Percentiles rank a stretch among this genome's conserved stretches.
These are phyloP conservation scores for Shiraia sp. DNA, from an alignment of 2,329 filamentous ascomycete genomes.

Conservation along the genomic window DNA sequence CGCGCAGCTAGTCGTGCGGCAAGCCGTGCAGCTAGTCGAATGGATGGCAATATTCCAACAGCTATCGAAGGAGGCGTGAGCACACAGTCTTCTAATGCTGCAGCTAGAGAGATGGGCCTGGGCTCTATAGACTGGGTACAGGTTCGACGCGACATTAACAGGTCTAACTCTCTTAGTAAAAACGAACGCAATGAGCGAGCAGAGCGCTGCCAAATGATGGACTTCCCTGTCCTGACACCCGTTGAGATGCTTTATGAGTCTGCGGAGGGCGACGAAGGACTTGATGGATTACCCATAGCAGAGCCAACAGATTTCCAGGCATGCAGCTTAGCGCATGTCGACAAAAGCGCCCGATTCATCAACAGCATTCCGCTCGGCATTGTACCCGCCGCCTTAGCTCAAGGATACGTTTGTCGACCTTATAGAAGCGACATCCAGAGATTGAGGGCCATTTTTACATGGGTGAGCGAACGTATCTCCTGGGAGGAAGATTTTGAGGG, in stretches of 20 bases:
- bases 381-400: slow-evolving; percentile 80
- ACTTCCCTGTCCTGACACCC: slow-evolving; percentile 83
- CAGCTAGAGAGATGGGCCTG: slow-evolving; percentile 70
- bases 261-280: slow-evolving; percentile 86
- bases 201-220: slow-evolving; percentile 93
- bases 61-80: slow-evolving; percentile 57
- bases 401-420: slow-evolving; percentile 89
- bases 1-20: slow-evolving; percentile 46
- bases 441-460: slow-evolving; percentile 92
- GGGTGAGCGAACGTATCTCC: slow-evolving; percentile 90
- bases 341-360: slow-evolving; percentile 94
- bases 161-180: slow-evolving; percentile 88
- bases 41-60: slow-evolving; percentile 51
- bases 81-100: slow-evolving; percentile 44
- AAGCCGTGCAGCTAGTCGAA: slow-evolving; percentile 33
- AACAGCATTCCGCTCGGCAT: slow-evolving; percentile 80
- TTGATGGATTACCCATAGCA: slow-evolving; percentile 79
- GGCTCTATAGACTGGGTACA: slow-evolving; percentile 89
- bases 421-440: slow-evolving; percentile 94
- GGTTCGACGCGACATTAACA: slow-evolving; percentile 90
- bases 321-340: slow-evolving; percentile 82
- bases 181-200: slow-evolving; percentile 83
- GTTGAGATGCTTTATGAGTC: slow-evolving; percentile 86
- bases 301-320: slow-evolving; percentile 80
- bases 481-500: slow-evolving; percentile 96